Conservation (phyloP, 208 protist genomes). For the Trypanosoma avium region DNA sequence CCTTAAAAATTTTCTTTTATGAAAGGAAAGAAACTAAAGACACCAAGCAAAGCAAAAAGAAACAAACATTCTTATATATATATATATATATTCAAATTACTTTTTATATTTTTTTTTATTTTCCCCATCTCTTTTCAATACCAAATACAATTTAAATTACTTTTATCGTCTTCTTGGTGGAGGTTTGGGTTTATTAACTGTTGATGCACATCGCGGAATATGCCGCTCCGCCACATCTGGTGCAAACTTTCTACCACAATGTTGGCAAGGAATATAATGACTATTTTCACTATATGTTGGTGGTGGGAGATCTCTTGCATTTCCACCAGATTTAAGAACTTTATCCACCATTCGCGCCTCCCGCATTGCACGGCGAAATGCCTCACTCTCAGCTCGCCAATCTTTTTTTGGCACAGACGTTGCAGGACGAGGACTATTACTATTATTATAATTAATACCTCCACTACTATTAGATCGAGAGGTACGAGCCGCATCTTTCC, state of each 20-base stretch:
- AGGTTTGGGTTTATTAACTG: conserved; percentile 79
- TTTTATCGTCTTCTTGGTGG: conserved; percentile 57
- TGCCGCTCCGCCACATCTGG: conserved; percentile 80
- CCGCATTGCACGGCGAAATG: conserved; percentile 74
- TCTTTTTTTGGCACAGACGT: conserved; percentile 51
- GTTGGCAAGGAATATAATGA: conserved; percentile 83
- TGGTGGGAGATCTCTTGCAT: conserved; percentile 72
- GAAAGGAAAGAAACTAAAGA: too few relatives aligned
- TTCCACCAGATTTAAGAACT: conserved; percentile 76
- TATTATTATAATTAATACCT: too few relatives aligned
- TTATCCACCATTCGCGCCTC: conserved; percentile 76
- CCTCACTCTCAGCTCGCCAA: conserved; percentile 82
- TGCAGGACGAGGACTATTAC: neutral
- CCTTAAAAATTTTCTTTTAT: too few relatives aligned
- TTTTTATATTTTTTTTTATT: neutral
- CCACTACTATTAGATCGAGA: conserved; percentile 1
- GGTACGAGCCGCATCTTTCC: conserved; percentile 24
- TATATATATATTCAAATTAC: neutral
- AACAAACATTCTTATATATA: conserved; percentile 1
- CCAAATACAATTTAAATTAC: neutral
- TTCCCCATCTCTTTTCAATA: neutral
- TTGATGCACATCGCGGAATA: conserved; percentile 84
- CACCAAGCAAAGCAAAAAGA: neutral
- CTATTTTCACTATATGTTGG: conserved; percentile 87
- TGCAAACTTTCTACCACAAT: conserved; percentile 85